Base-by-base conservation (phyloP, 495 filamentous ascomycete genomes). In the Cenococcum geophilum region DNA sequence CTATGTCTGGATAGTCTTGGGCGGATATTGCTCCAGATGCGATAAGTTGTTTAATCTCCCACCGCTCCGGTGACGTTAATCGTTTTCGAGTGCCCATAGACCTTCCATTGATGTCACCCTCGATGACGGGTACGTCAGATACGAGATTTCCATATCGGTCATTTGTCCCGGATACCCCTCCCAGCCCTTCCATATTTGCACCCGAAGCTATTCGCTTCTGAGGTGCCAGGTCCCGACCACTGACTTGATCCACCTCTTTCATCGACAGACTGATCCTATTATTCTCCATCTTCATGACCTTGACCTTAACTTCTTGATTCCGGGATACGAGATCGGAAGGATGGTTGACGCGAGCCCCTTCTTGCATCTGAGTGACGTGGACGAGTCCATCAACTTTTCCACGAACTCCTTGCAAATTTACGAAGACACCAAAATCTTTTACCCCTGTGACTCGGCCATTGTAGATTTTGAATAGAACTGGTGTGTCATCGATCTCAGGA, bases 41-140 rank as follows among this genome's bases (percentile, higher is more conserved):
- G 66, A 98, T 97, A 48, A 97, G 79, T 69, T 97, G 95, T 59
- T 89, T 87, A 61, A 98, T 97, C 72, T 98, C 93, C 91, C 92
- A 98, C 65, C 93, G 78, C 68, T 98, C 93, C 3, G 92, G 93
- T 1, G 91, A 96, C 0, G 92, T 97, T 85, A 97, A 82, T 52
- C 95, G 82, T 74, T 98, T 97, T 69, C 89, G 90, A 18, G 79
- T 83, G 43, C 76, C 79, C 71, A 78, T 80, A 0, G 75, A 75
- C 27, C 73, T 80, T 14, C 74, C 83, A 72, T 81, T 74, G 20
- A 76, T 80, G 54, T 78, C 83, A 67, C 62, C 76, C 66, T 88
- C 88, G 47, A 90, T 80, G 56, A 90, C 80, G 1, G 86, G 84
- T 0, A 88, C 82, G 37, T 79, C 76, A 12, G 75, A 79, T 64